Conservation (phyloP, 495 filamentous ascomycete species). For the Podospora pseudocomata region DNA sequence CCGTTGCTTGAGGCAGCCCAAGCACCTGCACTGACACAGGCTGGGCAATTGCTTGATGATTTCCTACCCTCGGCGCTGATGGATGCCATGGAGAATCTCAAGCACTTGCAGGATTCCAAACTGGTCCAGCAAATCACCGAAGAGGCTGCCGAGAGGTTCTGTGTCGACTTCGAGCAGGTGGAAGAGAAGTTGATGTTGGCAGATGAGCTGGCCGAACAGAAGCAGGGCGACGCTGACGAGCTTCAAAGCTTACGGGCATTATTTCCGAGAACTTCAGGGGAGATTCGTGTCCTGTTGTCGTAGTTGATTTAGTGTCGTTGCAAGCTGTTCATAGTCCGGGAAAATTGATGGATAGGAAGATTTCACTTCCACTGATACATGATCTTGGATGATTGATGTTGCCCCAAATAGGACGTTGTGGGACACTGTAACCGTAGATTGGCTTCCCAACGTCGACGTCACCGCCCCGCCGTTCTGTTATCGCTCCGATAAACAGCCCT, state of each 20-base stretch:
- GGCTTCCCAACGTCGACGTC: background rate
- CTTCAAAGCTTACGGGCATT: conserved; percentile 56
- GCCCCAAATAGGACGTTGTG: background rate
- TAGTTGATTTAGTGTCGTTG: conserved; percentile 16
- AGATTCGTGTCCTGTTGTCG: conserved; percentile 76
- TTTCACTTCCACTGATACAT: background rate
- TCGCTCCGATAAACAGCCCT: background rate
- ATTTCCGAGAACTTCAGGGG: conserved; percentile 80
- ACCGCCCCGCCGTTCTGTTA: background rate
- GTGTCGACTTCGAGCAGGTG: conserved; percentile 84
- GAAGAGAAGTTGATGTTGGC: conserved; percentile 56
- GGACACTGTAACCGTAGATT: background rate
- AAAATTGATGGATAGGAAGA: background rate
- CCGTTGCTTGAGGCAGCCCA: conserved; percentile 54
- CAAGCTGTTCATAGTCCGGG: background rate
- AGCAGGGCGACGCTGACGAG: conserved; percentile 35
- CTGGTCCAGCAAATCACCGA: conserved; percentile 73
- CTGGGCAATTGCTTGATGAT: conserved; percentile 77
- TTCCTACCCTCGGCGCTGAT: conserved; percentile 91
- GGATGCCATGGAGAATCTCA: conserved; percentile 80
- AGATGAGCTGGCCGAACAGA: conserved; percentile 45
- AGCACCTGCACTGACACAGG: conserved; percentile 55
- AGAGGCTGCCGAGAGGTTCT: conserved; percentile 81
- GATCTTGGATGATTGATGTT: background rate
- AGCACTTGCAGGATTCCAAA: conserved; percentile 62